Percentiles rank a stretch among this genome's conserved stretches.
These are phyloP conservation scores for Gentiana macrophylla DNA, from an alignment of 257 asterid genomes.

Conservation along the genomic window DNA sequence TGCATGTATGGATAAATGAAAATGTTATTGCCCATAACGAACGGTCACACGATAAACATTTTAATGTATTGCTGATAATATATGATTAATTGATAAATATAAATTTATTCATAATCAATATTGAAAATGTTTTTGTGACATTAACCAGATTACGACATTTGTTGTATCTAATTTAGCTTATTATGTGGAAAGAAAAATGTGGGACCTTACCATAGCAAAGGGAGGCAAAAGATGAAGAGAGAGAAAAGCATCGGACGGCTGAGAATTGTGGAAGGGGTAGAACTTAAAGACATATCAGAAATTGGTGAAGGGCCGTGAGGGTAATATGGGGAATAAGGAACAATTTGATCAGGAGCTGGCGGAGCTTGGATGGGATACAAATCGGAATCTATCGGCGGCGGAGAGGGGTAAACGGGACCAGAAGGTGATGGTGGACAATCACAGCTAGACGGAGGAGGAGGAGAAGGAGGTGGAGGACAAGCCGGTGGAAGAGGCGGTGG, in stretches of 20 bases:
- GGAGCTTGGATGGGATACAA: conserved; percentile 10
- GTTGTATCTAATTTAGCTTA: too few relatives aligned
- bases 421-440: conserved; percentile 3
- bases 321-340: conserved; percentile 46
- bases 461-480: conserved; percentile 24
- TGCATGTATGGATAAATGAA: too few relatives aligned
- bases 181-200: too few relatives aligned
- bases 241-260: conserved; percentile 8
- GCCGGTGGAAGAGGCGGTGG: conserved; percentile 13
- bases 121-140: too few relatives aligned
- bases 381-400: background rate
- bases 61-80: too few relatives aligned
- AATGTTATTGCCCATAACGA: too few relatives aligned
- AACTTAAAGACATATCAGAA: conserved; percentile 10
- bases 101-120: too few relatives aligned
- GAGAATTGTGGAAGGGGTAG: conserved; percentile 11
- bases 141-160: too few relatives aligned
- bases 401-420: conserved; percentile 30
- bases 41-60: too few relatives aligned
- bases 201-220: too few relatives aligned
- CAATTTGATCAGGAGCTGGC: conserved; percentile 51
- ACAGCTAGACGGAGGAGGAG: conserved; percentile 1
- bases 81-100: too few relatives aligned
- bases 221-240: conserved; percentile 4
- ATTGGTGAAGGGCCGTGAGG: conserved; percentile 35